Conservation (phyloP, 2,329 filamentous ascomycete genomes). For the Colletotrichum tamarilloi region DNA sequence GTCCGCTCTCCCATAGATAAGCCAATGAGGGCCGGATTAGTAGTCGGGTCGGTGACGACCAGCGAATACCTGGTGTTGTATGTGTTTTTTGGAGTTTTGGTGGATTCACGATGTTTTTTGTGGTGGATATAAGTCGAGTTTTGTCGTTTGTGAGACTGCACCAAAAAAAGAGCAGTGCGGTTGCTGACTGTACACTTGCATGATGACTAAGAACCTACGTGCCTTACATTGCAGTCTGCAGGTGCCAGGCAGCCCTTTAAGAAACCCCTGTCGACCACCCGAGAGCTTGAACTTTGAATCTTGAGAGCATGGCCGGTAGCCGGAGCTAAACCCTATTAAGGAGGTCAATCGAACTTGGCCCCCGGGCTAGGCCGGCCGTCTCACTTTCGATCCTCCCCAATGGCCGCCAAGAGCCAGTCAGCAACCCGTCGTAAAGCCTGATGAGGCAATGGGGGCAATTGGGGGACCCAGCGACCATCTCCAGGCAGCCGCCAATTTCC, state of each 20-base stretch:
- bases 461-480: background rate
- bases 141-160: background rate
- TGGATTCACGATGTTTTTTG: background rate
- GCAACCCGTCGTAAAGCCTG: background rate
- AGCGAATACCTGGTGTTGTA: background rate
- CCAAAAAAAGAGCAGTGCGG: background rate
- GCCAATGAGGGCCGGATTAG: background rate
- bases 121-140: background rate
- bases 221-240: background rate
- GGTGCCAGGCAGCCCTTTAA: background rate
- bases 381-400: background rate
- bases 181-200: background rate
- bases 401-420: background rate
- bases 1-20: background rate
- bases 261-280: background rate
- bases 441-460: background rate
- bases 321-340: background rate
- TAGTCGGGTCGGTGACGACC: background rate
- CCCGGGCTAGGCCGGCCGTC: background rate
- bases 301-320: background rate
- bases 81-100: background rate
- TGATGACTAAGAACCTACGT: background rate
- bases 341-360: background rate
- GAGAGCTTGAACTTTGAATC: background rate
- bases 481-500: constrained; percentile 28